These are phyloP conservation scores for Bryoerythrophyllum caledonicum DNA, from an alignment of 225 moss, liverwort and hornwort genomes.

Conservation along the genomic window DNA sequence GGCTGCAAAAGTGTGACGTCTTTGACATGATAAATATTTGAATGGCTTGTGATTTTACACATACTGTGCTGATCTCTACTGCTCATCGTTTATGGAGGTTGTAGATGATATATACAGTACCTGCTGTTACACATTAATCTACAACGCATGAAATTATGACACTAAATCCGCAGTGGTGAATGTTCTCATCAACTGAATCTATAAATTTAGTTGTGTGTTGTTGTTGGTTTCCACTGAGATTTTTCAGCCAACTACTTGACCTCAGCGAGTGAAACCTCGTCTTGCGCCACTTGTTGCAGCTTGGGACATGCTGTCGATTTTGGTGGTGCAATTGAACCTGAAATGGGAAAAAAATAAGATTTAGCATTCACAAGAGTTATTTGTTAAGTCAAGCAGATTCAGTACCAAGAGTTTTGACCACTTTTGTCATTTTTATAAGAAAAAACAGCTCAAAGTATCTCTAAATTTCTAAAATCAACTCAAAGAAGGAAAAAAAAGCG, in stretches of 20 bases:
- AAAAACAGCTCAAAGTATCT: too few relatives aligned
- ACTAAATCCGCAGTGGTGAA: background rate
- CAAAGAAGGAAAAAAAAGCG: too few relatives aligned
- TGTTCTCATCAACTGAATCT: background rate
- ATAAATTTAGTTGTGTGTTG: background rate
- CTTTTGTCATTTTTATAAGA: too few relatives aligned
- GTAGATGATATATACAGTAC: background rate
- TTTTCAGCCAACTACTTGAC: constrained; percentile 17
- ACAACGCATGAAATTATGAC: background rate
- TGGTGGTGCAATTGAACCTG: constrained; percentile 59
- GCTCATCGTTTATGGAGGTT: background rate
- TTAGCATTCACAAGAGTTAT: background rate
- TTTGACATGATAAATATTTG: background rate
- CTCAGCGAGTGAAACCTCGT: constrained; percentile 36
- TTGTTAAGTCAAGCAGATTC: too few relatives aligned
- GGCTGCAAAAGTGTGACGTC: background rate
- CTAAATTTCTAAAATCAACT: too few relatives aligned
- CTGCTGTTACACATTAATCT: constrained; percentile 7
- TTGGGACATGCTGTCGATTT: constrained; percentile 67
- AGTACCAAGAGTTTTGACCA: too few relatives aligned
- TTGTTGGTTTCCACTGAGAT: background rate
- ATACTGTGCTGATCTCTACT: background rate
- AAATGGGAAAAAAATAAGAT: background rate
- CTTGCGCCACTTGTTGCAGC: constrained; percentile 41
- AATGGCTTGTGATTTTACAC: background rate